Percentiles rank a stretch among this genome's conserved stretches.
Evolutionary conservation across 2,329 filamentous ascomycete genomes (phyloP).

Genomic region (Cladosporium sphaerospermum): DNA sequence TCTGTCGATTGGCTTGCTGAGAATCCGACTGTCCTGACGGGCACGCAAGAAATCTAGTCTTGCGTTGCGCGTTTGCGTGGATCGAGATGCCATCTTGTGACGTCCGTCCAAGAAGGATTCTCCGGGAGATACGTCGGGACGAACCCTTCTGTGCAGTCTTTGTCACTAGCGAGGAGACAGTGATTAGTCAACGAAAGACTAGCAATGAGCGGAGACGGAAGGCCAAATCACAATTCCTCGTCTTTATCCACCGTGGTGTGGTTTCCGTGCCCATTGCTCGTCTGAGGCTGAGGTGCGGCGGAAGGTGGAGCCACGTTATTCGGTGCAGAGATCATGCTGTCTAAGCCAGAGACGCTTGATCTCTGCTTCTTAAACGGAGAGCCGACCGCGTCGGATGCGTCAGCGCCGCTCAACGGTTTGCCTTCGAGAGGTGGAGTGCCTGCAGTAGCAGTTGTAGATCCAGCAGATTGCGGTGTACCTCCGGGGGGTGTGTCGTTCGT

Average conservation of each 20-base stretch:
- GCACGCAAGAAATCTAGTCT: background rate
- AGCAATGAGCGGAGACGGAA: background rate
- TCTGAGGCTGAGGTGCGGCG: conserved; percentile 15
- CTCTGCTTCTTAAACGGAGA: conserved; percentile 73
- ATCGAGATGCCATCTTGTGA: too few relatives aligned
- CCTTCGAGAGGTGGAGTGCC: conserved; percentile 27
- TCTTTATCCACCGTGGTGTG: conserved; percentile 34
- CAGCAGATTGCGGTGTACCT: conserved; percentile 34
- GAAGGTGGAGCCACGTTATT: conserved; percentile 15
- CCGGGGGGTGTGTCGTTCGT: conserved; percentile 36
- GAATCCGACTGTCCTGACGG: background rate
- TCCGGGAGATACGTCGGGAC: too few relatives aligned
- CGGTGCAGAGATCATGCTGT: conserved; percentile 19
- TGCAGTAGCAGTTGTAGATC: conserved; percentile 26
- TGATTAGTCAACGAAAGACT: background rate
- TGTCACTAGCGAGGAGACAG: background rate
- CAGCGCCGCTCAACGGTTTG: conserved; percentile 16
- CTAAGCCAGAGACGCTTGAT: conserved; percentile 47
- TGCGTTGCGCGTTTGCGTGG: background rate
- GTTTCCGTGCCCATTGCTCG: conserved; percentile 16
- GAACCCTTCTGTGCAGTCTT: too few relatives aligned
- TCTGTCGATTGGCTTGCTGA: too few relatives aligned
- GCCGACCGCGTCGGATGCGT: conserved; percentile 51
- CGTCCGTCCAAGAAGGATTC: too few relatives aligned
- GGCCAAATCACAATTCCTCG: conserved; percentile 37